Evolutionary conservation across 208 protist species (phyloP).

Genomic region (Crithidia brevicula): DNA sequence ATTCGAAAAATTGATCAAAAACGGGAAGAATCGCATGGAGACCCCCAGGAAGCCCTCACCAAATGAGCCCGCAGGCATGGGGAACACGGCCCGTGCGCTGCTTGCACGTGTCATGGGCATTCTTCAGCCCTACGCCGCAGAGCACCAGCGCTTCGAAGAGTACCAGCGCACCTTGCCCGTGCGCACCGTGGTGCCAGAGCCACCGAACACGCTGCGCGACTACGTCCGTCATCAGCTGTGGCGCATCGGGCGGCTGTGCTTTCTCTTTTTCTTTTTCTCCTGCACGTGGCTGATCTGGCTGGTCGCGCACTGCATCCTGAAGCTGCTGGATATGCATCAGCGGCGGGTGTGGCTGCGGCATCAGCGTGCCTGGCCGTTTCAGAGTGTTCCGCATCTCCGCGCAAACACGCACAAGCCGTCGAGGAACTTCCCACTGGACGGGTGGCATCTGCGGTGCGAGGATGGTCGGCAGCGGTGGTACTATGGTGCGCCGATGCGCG

Average conservation of each 20-base stretch:
- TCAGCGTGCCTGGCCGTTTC: conserved; percentile 51
- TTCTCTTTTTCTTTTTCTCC: conserved; percentile 33
- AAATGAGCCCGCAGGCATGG: background rate
- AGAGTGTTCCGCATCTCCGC: conserved; percentile 67
- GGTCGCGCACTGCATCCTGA: conserved; percentile 52
- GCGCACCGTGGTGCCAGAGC: conserved; percentile 67
- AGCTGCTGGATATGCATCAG: conserved; percentile 53
- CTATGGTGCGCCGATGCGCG: conserved; percentile 50
- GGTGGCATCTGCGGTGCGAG: conserved; percentile 87
- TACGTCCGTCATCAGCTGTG: conserved; percentile 33
- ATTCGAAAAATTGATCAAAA: background rate
- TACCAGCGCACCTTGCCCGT: conserved; percentile 63
- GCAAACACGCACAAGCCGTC: conserved; percentile 36
- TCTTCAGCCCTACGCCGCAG: conserved; percentile 26
- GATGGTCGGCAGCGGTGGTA: conserved; percentile 92
- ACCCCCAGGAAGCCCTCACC: background rate
- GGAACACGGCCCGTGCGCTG: background rate
- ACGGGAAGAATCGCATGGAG: background rate
- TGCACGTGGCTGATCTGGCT: conserved; percentile 54
- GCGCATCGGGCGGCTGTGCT: conserved; percentile 7
- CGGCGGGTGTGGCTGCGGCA: conserved; percentile 43
- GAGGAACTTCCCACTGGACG: conserved; percentile 51
- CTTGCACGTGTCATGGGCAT: conserved; percentile 5
- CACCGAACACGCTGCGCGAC: conserved; percentile 57
- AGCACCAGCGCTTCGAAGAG: conserved; percentile 38